Evolutionary conservation across 169 alveolate genomes (phyloP).

Genomic region (Blepharisma undulans): DNA sequence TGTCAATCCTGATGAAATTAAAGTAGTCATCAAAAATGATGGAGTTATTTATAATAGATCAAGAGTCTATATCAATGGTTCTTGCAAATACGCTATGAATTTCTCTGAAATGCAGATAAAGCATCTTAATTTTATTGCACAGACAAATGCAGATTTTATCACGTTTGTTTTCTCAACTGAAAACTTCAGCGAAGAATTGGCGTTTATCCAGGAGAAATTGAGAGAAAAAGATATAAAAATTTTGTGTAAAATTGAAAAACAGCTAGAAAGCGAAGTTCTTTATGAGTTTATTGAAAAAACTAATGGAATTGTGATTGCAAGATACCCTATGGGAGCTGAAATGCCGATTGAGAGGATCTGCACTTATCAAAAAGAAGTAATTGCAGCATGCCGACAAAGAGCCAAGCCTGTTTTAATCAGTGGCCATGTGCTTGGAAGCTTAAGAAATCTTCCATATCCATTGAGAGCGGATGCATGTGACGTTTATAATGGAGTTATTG

Average conservation of each 20-base stretch:
- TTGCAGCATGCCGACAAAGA: background rate
- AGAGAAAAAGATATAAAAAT: background rate
- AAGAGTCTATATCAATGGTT: conserved; percentile 21
- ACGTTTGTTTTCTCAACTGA: background rate
- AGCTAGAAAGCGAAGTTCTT: background rate
- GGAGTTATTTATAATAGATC: conserved; percentile 23
- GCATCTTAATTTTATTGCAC: background rate
- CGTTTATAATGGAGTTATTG: conserved; percentile 36
- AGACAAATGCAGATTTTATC: background rate
- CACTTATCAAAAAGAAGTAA: conserved; percentile 30
- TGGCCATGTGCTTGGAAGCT: conserved; percentile 42
- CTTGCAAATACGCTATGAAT: background rate
- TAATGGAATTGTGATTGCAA: conserved; percentile 26
- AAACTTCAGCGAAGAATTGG: conserved; percentile 8
- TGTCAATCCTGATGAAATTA: background rate
- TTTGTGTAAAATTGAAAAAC: conserved; percentile 16
- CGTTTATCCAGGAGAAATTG: background rate
- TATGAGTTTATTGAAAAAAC: background rate
- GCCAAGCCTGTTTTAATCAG: conserved; percentile 37
- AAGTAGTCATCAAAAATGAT: background rate
- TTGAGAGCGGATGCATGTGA: conserved; percentile 42
- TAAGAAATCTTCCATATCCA: conserved; percentile 38
- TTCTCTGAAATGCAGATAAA: conserved; percentile 25
- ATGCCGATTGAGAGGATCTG: conserved; percentile 38
- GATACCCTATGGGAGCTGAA: conserved; percentile 40